Evolutionary conservation across 306 rosid genomes (phyloP).

Genomic region (Vigna mungo): DNA sequence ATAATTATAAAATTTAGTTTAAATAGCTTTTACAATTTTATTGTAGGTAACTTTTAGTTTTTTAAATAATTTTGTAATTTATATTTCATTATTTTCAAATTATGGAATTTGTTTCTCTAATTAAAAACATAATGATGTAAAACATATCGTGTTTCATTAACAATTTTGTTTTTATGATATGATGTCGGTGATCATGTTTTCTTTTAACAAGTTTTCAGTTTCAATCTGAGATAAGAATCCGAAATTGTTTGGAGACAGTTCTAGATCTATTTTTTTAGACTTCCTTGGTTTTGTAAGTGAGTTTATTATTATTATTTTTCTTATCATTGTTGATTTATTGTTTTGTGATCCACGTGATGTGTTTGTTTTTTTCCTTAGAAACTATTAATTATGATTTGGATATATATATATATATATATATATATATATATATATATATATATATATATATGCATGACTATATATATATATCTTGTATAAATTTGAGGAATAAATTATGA

Average conservation of each 20-base stretch:
- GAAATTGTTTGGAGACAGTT: background rate
- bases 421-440: no score
- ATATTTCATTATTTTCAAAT: no score
- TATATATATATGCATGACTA: no score
- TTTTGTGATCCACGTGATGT: constrained; percentile 3
- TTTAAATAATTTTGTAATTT: no score
- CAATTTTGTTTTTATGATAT: background rate
- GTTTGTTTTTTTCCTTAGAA: background rate
- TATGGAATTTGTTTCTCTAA: background rate
- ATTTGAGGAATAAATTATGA: background rate
- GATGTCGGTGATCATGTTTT: constrained; percentile 23
- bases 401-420: no score
- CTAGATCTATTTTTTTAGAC: background rate
- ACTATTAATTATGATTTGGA: background rate
- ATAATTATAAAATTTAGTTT: no score
- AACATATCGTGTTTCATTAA: background rate
- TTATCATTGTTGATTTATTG: background rate
- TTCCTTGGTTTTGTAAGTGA: background rate
- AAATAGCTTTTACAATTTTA: no score
- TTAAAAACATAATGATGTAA: background rate
- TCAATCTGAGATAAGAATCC: no score
- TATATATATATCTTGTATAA: background rate
- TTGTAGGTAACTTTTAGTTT: no score
- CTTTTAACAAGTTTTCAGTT: background rate
- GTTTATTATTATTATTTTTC: background rate